Evolutionary conservation across 192 early-diverging fungal species (phyloP).

Genomic region (Jimgerdemannia lactiflua): DNA sequence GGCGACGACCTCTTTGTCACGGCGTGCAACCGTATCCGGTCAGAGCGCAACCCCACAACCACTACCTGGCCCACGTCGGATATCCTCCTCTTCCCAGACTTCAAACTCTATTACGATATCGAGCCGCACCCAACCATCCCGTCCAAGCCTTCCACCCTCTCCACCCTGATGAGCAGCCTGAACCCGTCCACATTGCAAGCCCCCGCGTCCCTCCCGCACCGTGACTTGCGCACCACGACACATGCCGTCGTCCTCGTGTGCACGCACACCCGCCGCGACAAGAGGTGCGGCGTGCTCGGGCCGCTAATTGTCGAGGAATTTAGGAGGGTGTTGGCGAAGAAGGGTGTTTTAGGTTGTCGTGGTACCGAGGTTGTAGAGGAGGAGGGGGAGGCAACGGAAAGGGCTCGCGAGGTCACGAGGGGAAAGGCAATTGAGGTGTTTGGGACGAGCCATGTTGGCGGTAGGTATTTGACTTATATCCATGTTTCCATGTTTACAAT

Average conservation of each 20-base stretch:
- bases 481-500: too few species aligned
- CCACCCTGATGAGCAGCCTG: neutral
- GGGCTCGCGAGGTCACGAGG: constrained; percentile 15
- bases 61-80: constrained; percentile 10
- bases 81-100: constrained; percentile 29
- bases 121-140: constrained; percentile 4
- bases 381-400: constrained; percentile 5
- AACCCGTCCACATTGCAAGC: neutral
- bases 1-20: too few species aligned
- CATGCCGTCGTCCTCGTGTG: constrained; percentile 55
- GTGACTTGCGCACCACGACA: constrained; percentile 4
- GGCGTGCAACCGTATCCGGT: neutral
- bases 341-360: too few species aligned
- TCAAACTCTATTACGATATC: constrained; percentile 9
- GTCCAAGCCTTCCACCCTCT: neutral
- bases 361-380: too few species aligned
- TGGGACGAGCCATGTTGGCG: constrained; percentile 53
- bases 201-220: neutral
- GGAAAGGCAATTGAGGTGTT: constrained; percentile 38
- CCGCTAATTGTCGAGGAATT: constrained; percentile 59
- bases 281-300: constrained; percentile 61
- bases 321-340: constrained; percentile 5
- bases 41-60: neutral
- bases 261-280: constrained; percentile 59
- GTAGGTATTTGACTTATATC: too few species aligned